A percentile compares a stretch with the other conserved stretches of the same genome.
Evolutionary conservation across 805 yeast species (phyloP).

Genomic region (Barnettozyma siamensis): DNA sequence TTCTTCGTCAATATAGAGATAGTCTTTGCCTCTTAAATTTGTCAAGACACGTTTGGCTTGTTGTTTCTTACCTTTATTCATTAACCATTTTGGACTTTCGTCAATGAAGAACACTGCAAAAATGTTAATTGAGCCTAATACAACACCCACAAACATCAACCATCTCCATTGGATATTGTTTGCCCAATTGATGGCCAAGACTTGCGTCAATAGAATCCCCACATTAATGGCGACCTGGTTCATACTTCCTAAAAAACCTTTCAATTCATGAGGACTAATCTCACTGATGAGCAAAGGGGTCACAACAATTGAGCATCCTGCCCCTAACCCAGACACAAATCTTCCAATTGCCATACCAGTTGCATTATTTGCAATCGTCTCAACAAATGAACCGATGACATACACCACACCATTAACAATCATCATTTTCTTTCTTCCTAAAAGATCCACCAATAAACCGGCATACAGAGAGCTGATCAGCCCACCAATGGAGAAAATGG

Average conservation of each 20-base stretch:
- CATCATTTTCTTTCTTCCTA: slow-evolving; percentile 57
- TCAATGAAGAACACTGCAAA: slow-evolving; percentile 39
- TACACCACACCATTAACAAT: slow-evolving; percentile 46
- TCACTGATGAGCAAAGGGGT: slow-evolving; percentile 81
- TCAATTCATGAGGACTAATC: slow-evolving; percentile 58
- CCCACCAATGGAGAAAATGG: slow-evolving; percentile 82
- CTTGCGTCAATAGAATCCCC: slow-evolving; percentile 80
- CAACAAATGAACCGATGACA: slow-evolving; percentile 56
- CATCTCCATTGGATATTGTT: slow-evolving; percentile 66
- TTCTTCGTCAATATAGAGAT: slow-evolving; percentile 17
- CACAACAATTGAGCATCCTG: slow-evolving; percentile 82
- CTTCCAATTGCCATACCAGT: slow-evolving; percentile 55
- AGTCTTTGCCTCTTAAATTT: slow-evolving; percentile 30
- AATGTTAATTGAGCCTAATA: slow-evolving; percentile 47
- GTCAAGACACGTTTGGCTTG: slow-evolving; percentile 36
- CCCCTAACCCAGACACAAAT: slow-evolving; percentile 74
- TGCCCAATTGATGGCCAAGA: slow-evolving; percentile 65
- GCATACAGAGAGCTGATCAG: slow-evolving; percentile 66
- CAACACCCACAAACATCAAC: slow-evolving; percentile 56
- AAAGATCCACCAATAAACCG: slow-evolving; percentile 55
- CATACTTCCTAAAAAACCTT: slow-evolving; percentile 84
- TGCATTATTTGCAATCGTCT: slow-evolving; percentile 44
- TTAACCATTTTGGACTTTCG: slow-evolving; percentile 86
- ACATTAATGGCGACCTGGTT: slow-evolving; percentile 80
- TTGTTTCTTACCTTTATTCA: slow-evolving; percentile 37